A percentile compares a stretch with the other conserved stretches of the same genome.
These are phyloP conservation scores for Ramaria rubella DNA, from an alignment of 768 basidiomycete genomes.

Conservation along the genomic window DNA sequence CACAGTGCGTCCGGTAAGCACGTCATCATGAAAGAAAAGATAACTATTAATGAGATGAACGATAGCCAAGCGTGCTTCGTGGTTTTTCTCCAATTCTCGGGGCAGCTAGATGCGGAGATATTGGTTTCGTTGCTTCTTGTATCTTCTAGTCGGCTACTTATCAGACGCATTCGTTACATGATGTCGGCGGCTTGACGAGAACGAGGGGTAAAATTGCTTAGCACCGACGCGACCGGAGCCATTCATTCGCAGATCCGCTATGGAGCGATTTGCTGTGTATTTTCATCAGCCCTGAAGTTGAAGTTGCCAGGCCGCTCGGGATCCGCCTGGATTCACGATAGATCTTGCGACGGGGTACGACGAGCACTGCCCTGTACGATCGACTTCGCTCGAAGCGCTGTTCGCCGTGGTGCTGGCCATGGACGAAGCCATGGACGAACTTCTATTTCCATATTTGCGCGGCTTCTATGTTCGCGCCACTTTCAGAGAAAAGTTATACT, in stretches of 20 bases:
- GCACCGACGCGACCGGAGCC: slow-evolving; percentile 19
- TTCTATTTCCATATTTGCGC: slow-evolving; percentile 8
- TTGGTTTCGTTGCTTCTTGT: slow-evolving; percentile 19
- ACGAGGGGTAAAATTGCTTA: background rate
- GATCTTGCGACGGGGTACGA: background rate
- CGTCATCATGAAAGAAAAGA: slow-evolving; percentile 13
- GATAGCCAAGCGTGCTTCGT: slow-evolving; percentile 82
- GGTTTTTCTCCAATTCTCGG: slow-evolving; percentile 55
- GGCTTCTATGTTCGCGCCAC: slow-evolving; percentile 3
- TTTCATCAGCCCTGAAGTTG: background rate
- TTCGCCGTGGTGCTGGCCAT: background rate
- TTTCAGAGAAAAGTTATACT: slow-evolving; percentile 3
- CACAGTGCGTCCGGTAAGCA: slow-evolving; percentile 24
- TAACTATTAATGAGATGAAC: slow-evolving; percentile 2
- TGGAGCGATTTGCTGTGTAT: background rate
- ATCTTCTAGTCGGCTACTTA: slow-evolving; percentile 11
- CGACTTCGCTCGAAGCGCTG: background rate
- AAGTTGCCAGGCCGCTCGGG: background rate
- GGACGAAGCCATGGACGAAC: background rate
- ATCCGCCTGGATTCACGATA: background rate
- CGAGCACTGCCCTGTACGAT: background rate
- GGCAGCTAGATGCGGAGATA: slow-evolving; percentile 27
- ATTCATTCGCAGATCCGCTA: slow-evolving; percentile 3
- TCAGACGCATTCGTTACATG: background rate
- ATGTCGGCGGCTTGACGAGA: no score